These are phyloP conservation scores for Tolypocladium tropicale DNA, from an alignment of 2,329 filamentous ascomycete genomes.

Conservation along the genomic window DNA sequence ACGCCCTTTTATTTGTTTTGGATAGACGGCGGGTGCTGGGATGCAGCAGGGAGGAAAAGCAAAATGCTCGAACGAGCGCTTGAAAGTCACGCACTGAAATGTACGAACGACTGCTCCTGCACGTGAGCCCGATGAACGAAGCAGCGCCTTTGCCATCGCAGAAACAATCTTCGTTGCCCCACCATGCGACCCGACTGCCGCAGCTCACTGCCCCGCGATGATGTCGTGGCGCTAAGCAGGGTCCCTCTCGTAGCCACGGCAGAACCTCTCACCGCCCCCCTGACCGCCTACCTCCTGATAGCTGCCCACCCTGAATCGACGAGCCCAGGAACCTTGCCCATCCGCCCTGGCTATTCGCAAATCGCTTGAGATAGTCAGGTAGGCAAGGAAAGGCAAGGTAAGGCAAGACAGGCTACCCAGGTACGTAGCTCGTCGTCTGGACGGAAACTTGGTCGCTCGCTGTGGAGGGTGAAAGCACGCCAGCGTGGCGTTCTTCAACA, in stretches of 20 bases:
- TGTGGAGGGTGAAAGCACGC: background rate
- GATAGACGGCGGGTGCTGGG: too few species aligned
- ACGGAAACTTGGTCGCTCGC: background rate
- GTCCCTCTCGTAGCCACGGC: conserved; percentile 2
- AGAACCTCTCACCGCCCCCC: conserved; percentile 11
- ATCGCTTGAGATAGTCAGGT: too few species aligned
- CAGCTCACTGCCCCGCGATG: conserved; percentile 5
- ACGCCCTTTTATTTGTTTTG: background rate
- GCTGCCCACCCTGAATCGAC: background rate
- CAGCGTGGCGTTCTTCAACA: background rate
- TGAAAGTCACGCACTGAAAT: background rate
- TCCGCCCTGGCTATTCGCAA: background rate
- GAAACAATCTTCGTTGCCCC: background rate
- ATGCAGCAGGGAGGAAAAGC: background rate
- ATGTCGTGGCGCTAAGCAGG: background rate
- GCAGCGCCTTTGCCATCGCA: background rate
- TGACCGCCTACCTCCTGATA: conserved; percentile 1
- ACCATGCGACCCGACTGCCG: background rate
- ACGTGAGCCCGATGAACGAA: background rate
- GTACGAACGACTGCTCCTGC: background rate
- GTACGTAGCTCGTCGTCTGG: background rate
- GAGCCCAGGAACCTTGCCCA: too few species aligned
- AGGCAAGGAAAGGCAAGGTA: too few species aligned
- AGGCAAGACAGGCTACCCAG: too few species aligned
- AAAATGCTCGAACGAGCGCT: background rate